These are phyloP conservation scores for Colletotrichum horii DNA, from an alignment of 2,329 filamentous ascomycete species.

Conservation along the genomic window DNA sequence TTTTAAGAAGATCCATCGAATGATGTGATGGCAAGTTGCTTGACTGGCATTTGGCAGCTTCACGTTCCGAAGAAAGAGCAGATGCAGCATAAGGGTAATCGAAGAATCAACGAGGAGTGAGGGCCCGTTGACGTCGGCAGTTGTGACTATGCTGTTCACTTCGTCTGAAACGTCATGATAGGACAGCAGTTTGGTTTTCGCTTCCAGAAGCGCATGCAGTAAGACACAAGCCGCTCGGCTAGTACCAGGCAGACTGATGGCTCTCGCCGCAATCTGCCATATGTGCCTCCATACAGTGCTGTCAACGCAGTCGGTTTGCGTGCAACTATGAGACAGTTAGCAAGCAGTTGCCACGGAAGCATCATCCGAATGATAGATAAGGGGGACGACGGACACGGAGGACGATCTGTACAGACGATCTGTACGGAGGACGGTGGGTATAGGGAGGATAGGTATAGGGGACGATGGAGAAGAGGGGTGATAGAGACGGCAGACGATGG, in stretches of 20 bases:
- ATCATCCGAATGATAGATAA: neutral
- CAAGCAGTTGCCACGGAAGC: neutral
- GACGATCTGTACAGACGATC: neutral
- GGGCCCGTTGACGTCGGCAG: constrained; percentile 83
- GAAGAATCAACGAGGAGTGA: constrained; percentile 80
- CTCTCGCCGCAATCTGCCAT: constrained; percentile 77
- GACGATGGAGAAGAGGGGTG: neutral
- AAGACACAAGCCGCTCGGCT: constrained; percentile 81
- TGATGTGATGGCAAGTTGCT: constrained; percentile 71
- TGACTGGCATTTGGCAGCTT: constrained; percentile 73
- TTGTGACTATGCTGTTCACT: constrained; percentile 74
- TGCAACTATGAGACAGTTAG: constrained; percentile 37
- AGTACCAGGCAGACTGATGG: constrained; percentile 70
- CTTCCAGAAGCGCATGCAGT: constrained; percentile 70
- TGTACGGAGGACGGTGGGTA: neutral
- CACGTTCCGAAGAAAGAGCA: constrained; percentile 70
- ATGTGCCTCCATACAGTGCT: constrained; percentile 66
- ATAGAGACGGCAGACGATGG: neutral
- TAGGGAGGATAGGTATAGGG: neutral
- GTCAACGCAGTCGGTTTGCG: constrained; percentile 26
- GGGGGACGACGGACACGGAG: constrained; percentile 11
- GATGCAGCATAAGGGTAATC: constrained; percentile 71
- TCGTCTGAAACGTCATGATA: constrained; percentile 72
- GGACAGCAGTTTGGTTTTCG: constrained; percentile 65
- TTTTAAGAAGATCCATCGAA: constrained; percentile 80